Conservation (phyloP, 2,329 filamentous ascomycete genomes). For the Cytospora schulzeri region DNA sequence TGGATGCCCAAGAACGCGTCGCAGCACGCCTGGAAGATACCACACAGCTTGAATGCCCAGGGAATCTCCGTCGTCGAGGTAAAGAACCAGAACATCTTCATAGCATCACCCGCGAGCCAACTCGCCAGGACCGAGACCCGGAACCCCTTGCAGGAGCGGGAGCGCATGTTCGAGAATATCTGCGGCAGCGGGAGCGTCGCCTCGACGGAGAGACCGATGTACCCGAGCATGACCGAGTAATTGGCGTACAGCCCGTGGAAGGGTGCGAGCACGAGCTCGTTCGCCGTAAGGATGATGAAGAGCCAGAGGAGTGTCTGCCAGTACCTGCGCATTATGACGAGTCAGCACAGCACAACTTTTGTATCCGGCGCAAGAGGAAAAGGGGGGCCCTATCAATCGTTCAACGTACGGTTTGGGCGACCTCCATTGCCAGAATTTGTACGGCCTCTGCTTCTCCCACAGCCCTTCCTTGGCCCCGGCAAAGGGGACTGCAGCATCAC, state of each 20-base stretch:
- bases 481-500: conserved; percentile 65
- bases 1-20: conserved; percentile 75
- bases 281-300: conserved; percentile 58
- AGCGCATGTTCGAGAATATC: conserved; percentile 69
- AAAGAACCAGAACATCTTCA: conserved; percentile 90
- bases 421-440: conserved; percentile 83
- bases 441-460: conserved; percentile 59
- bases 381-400: not conserved
- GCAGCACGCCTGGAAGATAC: conserved; percentile 77
- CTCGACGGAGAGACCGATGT: conserved; percentile 76
- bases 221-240: conserved; percentile 71
- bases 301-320: conserved; percentile 78
- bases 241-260: conserved; percentile 58
- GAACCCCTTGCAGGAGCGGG: conserved; percentile 75
- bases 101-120: conserved; percentile 78
- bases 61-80: conserved; percentile 71
- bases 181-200: conserved; percentile 82
- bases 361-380: not conserved
- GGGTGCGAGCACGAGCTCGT: conserved; percentile 69
- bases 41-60: conserved; percentile 79
- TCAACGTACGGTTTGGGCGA: conserved; percentile 63
- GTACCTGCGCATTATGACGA: conserved; percentile 52
- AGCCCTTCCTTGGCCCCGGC: conserved; percentile 48
- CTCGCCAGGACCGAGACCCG: conserved; percentile 73
- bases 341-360: conserved; percentile 34